Conservation (phyloP, 2,329 filamentous ascomycete species). For the Fusarium sp. region DNA sequence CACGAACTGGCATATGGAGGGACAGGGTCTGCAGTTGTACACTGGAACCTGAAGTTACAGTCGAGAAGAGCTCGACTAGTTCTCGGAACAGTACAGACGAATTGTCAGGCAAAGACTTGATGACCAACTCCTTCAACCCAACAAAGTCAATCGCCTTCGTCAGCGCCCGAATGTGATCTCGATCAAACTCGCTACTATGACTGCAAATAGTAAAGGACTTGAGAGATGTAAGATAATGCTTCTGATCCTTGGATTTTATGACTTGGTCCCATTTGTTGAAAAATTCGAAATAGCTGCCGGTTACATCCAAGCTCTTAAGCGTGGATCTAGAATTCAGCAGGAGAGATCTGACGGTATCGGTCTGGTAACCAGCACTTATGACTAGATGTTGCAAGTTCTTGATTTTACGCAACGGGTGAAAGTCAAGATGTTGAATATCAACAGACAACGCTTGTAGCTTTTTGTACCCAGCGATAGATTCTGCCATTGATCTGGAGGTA, state of each 20-base stretch:
- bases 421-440: not conserved
- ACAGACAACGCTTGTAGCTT: conserved; percentile 27
- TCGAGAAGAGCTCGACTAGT: not conserved
- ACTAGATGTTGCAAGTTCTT: conserved; percentile 32
- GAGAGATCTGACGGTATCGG: not conserved
- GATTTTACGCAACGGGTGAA: conserved; percentile 2
- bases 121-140: not conserved
- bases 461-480: conserved; percentile 16
- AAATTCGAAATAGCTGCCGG: not conserved
- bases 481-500: conserved; percentile 8
- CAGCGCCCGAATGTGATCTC: not conserved
- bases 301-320: not conserved
- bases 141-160: not conserved
- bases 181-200: not conserved
- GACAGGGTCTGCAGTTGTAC: not conserved
- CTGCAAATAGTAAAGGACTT: not conserved
- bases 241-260: too few species aligned
- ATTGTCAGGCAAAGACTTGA: not conserved
- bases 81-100: not conserved
- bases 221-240: not conserved
- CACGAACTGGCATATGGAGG: not conserved
- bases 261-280: not conserved
- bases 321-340: not conserved
- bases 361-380: not conserved
- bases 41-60: not conserved